Evolutionary conservation across 129 eudicot genomes (phyloP).

Genomic region (Saussurea involucrata): DNA sequence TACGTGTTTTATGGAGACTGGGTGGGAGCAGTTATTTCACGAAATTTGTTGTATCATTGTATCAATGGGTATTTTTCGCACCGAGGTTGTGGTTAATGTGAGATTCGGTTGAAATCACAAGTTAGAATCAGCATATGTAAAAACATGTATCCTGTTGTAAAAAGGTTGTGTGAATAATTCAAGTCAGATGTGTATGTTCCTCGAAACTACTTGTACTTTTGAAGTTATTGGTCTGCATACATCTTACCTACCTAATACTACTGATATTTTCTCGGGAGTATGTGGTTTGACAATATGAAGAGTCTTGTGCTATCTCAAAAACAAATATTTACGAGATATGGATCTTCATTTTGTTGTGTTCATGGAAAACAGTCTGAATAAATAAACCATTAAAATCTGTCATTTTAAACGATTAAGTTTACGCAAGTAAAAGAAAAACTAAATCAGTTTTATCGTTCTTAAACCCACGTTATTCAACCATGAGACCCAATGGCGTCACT

Average conservation of each 20-base stretch:
- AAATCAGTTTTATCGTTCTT: no score
- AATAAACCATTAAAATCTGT: no score
- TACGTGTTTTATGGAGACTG: neutral
- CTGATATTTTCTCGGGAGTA: neutral
- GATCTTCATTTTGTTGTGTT: neutral
- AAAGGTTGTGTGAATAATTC: slow-evolving; percentile 22
- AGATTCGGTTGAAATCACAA: neutral
- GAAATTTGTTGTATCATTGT: slow-evolving; percentile 19
- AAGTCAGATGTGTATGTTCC: slow-evolving; percentile 11
- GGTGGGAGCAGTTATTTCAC: neutral
- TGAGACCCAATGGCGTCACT: no score
- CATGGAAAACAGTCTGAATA: neutral
- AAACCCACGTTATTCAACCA: no score
- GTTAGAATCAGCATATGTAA: slow-evolving; percentile 24
- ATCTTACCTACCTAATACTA: neutral
- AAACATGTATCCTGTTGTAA: slow-evolving; percentile 23
- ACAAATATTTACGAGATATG: neutral
- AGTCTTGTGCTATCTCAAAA: neutral
- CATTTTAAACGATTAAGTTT: no score
- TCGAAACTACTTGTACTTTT: neutral
- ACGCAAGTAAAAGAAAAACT: no score
- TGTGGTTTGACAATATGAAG: neutral
- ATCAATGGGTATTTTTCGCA: slow-evolving; percentile 8
- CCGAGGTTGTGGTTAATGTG: slow-evolving; percentile 7
- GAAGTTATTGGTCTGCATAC: neutral